Conservation (phyloP, 768 basidiomycete genomes). For the Collybiopsis luxurians region DNA sequence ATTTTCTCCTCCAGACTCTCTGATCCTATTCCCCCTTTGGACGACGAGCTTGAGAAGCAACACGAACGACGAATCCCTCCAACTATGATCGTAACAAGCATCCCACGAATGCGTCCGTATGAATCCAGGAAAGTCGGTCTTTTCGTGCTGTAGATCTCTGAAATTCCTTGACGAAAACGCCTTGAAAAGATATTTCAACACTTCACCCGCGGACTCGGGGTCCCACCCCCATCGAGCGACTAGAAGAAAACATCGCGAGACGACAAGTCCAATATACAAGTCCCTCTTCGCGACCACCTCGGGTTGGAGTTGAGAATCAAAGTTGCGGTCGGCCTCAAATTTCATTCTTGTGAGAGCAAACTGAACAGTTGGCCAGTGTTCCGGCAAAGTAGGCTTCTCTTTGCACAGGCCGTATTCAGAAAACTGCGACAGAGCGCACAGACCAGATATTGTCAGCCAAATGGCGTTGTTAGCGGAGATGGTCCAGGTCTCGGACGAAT, state of each 20-base stretch:
- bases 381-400: constrained; percentile 17
- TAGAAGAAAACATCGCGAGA: constrained; percentile 72
- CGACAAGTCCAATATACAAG: constrained; percentile 65
- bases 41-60: constrained; percentile 80
- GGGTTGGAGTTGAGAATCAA: constrained; percentile 37
- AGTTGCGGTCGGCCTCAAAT: constrained; percentile 50
- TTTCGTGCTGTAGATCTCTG: constrained; percentile 62
- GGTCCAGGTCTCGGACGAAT: constrained; percentile 24
- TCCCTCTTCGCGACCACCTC: constrained; percentile 54
- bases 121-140: constrained; percentile 70
- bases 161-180: constrained; percentile 80
- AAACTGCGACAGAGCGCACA: constrained; percentile 81
- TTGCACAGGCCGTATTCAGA: constrained; percentile 45
- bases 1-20: constrained; percentile 26
- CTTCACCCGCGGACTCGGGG: constrained; percentile 48
- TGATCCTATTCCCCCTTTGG: constrained; percentile 46
- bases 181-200: constrained; percentile 64
- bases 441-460: constrained; percentile 69
- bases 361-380: not conserved
- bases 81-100: constrained; percentile 47
- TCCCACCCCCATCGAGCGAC: constrained; percentile 78
- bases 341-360: constrained; percentile 27
- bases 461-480: constrained; percentile 57
- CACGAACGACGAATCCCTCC: constrained; percentile 70
- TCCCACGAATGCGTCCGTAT: constrained; percentile 52